phyloP scores from a whole-genome alignment of 257 asterid genomes.

The Salvia miltiorrhiza region DNA sequence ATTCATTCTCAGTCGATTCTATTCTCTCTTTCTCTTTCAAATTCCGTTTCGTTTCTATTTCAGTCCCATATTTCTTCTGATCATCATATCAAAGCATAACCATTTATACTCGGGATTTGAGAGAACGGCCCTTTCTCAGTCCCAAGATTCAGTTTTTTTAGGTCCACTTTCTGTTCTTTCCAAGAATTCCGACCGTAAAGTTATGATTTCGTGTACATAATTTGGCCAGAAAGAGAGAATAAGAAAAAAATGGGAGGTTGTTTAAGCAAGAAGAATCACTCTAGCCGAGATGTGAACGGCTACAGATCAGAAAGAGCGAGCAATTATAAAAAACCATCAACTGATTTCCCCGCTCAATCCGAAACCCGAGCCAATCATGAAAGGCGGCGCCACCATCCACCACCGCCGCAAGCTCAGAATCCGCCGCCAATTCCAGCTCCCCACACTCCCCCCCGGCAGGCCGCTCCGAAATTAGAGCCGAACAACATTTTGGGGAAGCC shows the following conservation, averaged over 20 bases:
- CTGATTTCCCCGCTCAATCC: constrained; percentile 28
- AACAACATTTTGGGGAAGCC: constrained; percentile 58
- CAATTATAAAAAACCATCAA: constrained; percentile 38
- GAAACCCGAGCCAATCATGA: constrained; percentile 10
- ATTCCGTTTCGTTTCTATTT: neutral
- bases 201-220: neutral
- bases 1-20: neutral
- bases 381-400: constrained; percentile 29
- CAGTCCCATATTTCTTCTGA: neutral
- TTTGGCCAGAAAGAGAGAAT: neutral
- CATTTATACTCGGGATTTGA: neutral
- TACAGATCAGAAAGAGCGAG: constrained; percentile 34
- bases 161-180: neutral
- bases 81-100: neutral
- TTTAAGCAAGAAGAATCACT: constrained; percentile 47
- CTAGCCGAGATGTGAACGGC: constrained; percentile 32
- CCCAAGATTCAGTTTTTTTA: neutral
- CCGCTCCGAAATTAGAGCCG: constrained; percentile 41
- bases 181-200: constrained; percentile 14
- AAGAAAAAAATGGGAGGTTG: constrained; percentile 47
- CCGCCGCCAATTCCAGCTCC: constrained; percentile 31
- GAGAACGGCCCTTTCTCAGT: neutral
- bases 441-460: constrained; percentile 20
- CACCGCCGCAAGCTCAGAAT: constrained; percentile 21
- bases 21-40: neutral